phyloP scores from a whole-genome alignment of 2,329 filamentous ascomycete species.

The Colletotrichum abscissum region DNA sequence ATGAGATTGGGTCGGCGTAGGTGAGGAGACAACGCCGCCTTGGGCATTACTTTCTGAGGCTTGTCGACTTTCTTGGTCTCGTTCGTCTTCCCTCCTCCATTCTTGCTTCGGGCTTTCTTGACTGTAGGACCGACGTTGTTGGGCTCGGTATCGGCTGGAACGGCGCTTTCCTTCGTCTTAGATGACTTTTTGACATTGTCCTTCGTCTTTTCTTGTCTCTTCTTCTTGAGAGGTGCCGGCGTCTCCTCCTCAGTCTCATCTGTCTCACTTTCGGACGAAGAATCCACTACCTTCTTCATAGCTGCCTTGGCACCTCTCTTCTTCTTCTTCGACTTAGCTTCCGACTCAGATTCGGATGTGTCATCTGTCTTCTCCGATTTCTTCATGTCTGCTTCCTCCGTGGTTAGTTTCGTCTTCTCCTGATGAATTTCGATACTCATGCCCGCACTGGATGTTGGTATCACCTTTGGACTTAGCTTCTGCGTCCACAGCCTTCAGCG shows the following conservation, averaged over 20 bases:
- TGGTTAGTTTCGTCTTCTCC: conserved; percentile 21
- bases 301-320: conserved; percentile 11
- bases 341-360: conserved; percentile 28
- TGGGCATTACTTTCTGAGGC: conserved; percentile 38
- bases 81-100: conserved; percentile 6
- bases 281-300: conserved; percentile 31
- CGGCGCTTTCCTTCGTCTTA: conserved; percentile 24
- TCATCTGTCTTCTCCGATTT: conserved; percentile 19
- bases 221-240: conserved; percentile 14
- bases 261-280: conserved; percentile 36
- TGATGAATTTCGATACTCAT: conserved; percentile 21
- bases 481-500: conserved; percentile 46
- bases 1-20: conserved; percentile 57
- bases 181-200: conserved; percentile 25
- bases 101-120: conserved; percentile 8
- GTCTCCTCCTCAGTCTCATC: conserved; percentile 37
- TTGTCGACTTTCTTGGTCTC: conserved; percentile 34
- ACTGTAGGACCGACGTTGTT: conserved; percentile 25
- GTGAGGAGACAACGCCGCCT: conserved; percentile 42
- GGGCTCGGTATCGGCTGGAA: neutral
- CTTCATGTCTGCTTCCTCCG: conserved; percentile 11
- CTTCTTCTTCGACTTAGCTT: conserved; percentile 25
- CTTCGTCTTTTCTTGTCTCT: conserved; percentile 29
- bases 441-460: neutral
- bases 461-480: conserved; percentile 29